Percentiles rank a stretch among this genome's conserved stretches.
These are phyloP conservation scores for Neurospora terricola DNA, from an alignment of 495 filamentous ascomycete species.

Conservation along the genomic window DNA sequence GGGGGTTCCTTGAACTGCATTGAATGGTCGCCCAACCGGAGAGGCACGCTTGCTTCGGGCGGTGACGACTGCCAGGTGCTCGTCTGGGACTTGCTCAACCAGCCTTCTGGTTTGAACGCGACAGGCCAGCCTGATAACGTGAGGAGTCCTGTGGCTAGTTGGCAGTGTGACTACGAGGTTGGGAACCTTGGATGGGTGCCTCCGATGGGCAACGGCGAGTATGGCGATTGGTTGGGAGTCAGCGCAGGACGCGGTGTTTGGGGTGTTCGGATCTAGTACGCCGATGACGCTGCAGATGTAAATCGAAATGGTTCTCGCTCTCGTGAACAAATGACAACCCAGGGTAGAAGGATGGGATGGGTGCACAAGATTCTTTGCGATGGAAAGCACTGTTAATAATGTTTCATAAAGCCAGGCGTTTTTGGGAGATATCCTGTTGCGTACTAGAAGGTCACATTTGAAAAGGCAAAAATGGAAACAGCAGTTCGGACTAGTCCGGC, in stretches of 20 bases:
- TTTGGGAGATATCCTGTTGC: background rate
- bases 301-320: background rate
- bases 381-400: background rate
- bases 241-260: constrained; percentile 85
- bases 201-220: constrained; percentile 58
- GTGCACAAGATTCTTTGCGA: background rate
- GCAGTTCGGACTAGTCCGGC: background rate
- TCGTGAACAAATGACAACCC: background rate
- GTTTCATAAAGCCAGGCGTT: background rate
- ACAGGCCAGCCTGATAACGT: constrained; percentile 43
- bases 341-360: background rate
- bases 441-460: background rate
- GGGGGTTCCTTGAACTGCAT: constrained; percentile 76
- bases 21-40: constrained; percentile 84
- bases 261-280: constrained; percentile 39
- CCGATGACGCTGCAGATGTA: background rate
- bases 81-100: constrained; percentile 85
- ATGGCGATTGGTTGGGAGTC: constrained; percentile 89
- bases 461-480: background rate
- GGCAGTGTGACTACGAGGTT: constrained; percentile 95
- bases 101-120: constrained; percentile 31
- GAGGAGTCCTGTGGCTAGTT: constrained; percentile 67
- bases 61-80: constrained; percentile 86
- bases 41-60: constrained; percentile 84
- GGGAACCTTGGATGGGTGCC: constrained; percentile 93